Base-by-base conservation (phyloP, 192 early-diverging fungal species). In the Backusella parvicylindrica region DNA sequence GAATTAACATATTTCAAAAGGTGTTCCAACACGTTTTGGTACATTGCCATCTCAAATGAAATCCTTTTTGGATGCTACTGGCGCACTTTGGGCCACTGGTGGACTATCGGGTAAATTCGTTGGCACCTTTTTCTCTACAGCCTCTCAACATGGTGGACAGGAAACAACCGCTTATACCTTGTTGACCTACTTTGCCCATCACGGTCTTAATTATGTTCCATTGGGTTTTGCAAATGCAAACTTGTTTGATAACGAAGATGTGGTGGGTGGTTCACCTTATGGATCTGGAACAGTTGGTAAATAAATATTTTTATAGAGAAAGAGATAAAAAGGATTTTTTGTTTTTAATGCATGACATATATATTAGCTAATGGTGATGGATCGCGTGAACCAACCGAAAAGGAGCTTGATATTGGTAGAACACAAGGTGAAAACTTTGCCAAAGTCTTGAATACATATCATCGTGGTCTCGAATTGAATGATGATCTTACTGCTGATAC, bases 181-280 rank as follows among this genome's bases (percentile, higher is more conserved):
- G 68, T 66, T 95, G 18, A 82, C 91, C 11, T 84, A 86, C 77
- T 84, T 93, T 36, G 88, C 84, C 11, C 92, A 94, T 81, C 92
- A 93, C 75, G 94, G 93, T 49, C 87, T 96, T 47, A 82, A 86
- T 70, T 96, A 84, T 76, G 90, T 94, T 56, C 93, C 94, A 8
- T 70, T 94, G 16, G 92, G 92, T 32, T 88, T 83, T 73, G 37
- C 74, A 1, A 43, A 88, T 79, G 26, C 81, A 0, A 32, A 88
- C 50, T 65, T 92, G 23, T 83, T 81, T 64, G 85, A 88, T 79
- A 87, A 53, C 30, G 50, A 64, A 40, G 76, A 70, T 16, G 75
- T 76, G 0, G 38, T 73, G 23, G 74, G 74, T 23, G 74, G 79
- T 38, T 73, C 50, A 21, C 23, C 75, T 35, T 80, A 50, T 41